phyloP scores from a whole-genome alignment of 2,329 filamentous ascomycete genomes.

The Akanthomyces muscarius region DNA sequence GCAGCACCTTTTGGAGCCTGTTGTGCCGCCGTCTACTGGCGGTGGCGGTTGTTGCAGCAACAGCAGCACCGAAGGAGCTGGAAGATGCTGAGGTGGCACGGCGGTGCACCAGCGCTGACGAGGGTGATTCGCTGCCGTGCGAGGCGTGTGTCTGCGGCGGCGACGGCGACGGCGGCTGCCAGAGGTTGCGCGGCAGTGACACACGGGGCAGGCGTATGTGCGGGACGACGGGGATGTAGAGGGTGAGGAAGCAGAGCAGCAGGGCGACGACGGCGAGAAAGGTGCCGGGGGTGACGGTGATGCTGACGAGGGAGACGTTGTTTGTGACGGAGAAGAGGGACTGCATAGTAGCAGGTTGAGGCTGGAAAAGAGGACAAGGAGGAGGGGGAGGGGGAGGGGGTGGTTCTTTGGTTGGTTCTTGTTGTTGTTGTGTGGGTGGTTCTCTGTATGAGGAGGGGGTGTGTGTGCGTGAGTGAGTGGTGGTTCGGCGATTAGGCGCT shows the following conservation, averaged over 20 bases:
- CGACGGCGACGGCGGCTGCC: background rate
- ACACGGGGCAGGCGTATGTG: constrained; percentile 32
- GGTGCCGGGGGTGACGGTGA: constrained; percentile 55
- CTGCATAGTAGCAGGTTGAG: constrained; percentile 40
- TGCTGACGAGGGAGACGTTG: constrained; percentile 57
- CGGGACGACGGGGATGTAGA: constrained; percentile 41
- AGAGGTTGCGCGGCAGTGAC: constrained; percentile 25
- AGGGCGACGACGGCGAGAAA: constrained; percentile 51
- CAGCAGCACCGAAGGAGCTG: background rate
- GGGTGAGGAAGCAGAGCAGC: constrained; percentile 46
- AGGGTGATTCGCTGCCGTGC: constrained; percentile 1
- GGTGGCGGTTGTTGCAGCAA: constrained; percentile 15
- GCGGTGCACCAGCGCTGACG: background rate
- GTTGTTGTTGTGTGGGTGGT: background rate
- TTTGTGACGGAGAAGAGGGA: constrained; percentile 58
- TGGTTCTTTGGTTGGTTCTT: too few relatives aligned
- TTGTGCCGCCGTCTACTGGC: background rate
- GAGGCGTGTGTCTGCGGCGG: background rate
- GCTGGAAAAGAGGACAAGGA: background rate
- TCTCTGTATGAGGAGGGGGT: background rate
- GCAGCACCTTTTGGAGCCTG: constrained; percentile 8
- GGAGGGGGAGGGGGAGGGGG: background rate
- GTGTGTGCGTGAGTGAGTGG: background rate
- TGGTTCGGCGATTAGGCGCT: background rate
- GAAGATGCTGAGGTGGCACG: background rate